phyloP scores from a whole-genome alignment of 768 basidiomycete species.

The Phaffia australis region DNA sequence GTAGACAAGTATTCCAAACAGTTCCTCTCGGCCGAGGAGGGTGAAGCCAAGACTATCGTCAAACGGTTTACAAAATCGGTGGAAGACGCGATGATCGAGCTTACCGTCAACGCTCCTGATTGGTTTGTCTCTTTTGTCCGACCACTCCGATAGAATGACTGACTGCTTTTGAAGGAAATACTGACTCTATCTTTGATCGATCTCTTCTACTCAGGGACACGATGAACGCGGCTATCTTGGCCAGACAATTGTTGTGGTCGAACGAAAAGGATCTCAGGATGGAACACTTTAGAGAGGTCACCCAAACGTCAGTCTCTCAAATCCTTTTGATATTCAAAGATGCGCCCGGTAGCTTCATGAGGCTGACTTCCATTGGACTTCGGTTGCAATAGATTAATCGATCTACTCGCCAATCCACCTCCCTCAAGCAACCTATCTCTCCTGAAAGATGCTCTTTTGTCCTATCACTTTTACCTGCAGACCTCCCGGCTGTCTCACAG shows the following conservation, averaged over 20 bases:
- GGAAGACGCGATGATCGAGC: conserved; percentile 56
- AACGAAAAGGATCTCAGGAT: conserved; percentile 63
- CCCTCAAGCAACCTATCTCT: conserved; percentile 49
- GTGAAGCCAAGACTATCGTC: conserved; percentile 62
- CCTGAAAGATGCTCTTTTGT: conserved; percentile 60
- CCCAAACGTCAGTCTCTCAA: conserved; percentile 65
- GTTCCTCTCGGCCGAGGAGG: conserved; percentile 58
- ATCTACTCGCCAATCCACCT: conserved; percentile 66
- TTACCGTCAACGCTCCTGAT: conserved; percentile 84
- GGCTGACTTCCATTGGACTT: conserved; percentile 24
- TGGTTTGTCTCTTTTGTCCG: conserved; percentile 45
- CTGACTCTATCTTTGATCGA: neutral
- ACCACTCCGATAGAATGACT: neutral
- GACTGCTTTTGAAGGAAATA: neutral
- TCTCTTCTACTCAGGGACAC: neutral
- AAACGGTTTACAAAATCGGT: conserved; percentile 72
- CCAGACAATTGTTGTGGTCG: conserved; percentile 85
- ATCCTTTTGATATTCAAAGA: neutral
- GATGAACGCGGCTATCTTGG: conserved; percentile 80
- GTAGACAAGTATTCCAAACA: conserved; percentile 64
- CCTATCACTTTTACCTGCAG: conserved; percentile 78
- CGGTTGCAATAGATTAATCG: conserved; percentile 55
- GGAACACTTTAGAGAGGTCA: conserved; percentile 68
- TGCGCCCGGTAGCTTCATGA: neutral
- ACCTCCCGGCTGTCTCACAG: conserved; percentile 74